Evolutionary conservation across 768 basidiomycete species (phyloP).

Genomic region (Fistulinella prunicolor): DNA sequence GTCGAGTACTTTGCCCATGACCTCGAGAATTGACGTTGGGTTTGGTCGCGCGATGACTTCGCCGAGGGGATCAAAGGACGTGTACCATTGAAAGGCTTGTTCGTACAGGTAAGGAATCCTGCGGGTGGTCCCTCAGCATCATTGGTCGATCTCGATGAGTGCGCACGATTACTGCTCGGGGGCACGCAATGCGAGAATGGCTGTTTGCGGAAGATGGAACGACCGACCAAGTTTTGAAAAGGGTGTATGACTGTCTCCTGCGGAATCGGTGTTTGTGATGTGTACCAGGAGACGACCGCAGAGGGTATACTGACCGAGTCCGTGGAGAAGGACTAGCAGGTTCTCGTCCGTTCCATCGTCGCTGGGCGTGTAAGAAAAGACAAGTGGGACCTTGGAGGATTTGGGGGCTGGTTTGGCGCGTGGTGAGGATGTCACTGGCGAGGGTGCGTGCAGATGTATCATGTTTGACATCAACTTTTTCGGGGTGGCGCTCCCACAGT

Average conservation of each 20-base stretch:
- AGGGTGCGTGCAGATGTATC: slow-evolving; percentile 19
- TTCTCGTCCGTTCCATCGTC: slow-evolving; percentile 87
- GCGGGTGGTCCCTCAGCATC: slow-evolving; percentile 13
- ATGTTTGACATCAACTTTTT: slow-evolving; percentile 12
- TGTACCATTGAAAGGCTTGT: slow-evolving; percentile 83
- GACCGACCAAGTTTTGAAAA: slow-evolving; percentile 71
- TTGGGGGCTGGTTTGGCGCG: slow-evolving; percentile 52
- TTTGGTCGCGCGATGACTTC: slow-evolving; percentile 69
- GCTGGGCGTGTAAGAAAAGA: slow-evolving; percentile 68
- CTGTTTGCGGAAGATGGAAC: slow-evolving; percentile 87
- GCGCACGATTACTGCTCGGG: slow-evolving; percentile 61
- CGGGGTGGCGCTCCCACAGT: too few relatives aligned
- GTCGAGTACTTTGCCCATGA: slow-evolving; percentile 49
- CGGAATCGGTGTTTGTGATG: neutral
- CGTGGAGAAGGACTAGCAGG: slow-evolving; percentile 79
- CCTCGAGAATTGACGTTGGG: slow-evolving; percentile 63
- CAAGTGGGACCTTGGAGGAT: slow-evolving; percentile 43
- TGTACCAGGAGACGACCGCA: neutral
- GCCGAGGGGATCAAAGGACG: slow-evolving; percentile 76
- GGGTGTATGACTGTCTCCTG: slow-evolving; percentile 80
- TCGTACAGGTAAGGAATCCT: slow-evolving; percentile 81
- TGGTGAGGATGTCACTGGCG: slow-evolving; percentile 10
- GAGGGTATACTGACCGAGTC: slow-evolving; percentile 56
- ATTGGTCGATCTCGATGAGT: neutral
- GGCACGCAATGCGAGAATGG: slow-evolving; percentile 75